A percentile compares a stretch with the other conserved stretches of the same genome.
Evolutionary conservation across 495 filamentous ascomycete genomes (phyloP).

Genomic region (Aspergillus funiculosus): DNA sequence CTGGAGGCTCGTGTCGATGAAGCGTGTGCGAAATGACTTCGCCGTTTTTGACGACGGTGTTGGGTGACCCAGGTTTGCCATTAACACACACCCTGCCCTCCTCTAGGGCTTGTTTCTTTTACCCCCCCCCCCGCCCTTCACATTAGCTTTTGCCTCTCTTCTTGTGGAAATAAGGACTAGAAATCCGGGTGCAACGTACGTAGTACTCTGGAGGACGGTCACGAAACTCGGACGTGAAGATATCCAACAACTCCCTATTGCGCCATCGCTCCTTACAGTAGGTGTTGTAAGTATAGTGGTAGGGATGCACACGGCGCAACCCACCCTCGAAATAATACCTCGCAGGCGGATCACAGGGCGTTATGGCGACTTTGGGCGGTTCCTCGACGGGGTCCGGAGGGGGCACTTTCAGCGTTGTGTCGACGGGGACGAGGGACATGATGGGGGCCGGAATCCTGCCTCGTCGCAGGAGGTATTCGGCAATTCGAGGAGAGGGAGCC

Average conservation of each 20-base stretch:
- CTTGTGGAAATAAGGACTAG: not conserved
- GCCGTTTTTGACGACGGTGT: slow-evolving; percentile 64
- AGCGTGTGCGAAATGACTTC: slow-evolving; percentile 88
- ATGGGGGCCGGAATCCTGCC: slow-evolving; percentile 40
- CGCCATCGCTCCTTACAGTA: slow-evolving; percentile 89
- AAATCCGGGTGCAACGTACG: slow-evolving; percentile 34
- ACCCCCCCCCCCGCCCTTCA: no score
- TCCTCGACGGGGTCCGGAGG: slow-evolving; percentile 30
- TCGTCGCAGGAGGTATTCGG: slow-evolving; percentile 54
- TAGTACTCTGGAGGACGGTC: slow-evolving; percentile 87
- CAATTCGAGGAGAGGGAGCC: slow-evolving; percentile 56
- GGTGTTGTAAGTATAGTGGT: slow-evolving; percentile 92
- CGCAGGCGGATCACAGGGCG: slow-evolving; percentile 51
- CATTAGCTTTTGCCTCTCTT: not conserved
- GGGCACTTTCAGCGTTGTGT: slow-evolving; percentile 30
- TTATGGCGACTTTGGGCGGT: slow-evolving; percentile 51
- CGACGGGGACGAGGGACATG: slow-evolving; percentile 53
- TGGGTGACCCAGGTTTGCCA: slow-evolving; percentile 54
- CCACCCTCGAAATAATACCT: slow-evolving; percentile 74
- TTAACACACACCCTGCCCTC: slow-evolving; percentile 67
- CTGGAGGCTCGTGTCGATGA: slow-evolving; percentile 93
- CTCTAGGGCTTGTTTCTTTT: slow-evolving; percentile 77
- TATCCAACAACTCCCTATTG: slow-evolving; percentile 65
- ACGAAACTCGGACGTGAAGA: slow-evolving; percentile 79
- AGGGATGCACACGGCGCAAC: slow-evolving; percentile 71